Base-by-base conservation (phyloP, 768 basidiomycete species). In the Lanmaoa rubissima region DNA sequence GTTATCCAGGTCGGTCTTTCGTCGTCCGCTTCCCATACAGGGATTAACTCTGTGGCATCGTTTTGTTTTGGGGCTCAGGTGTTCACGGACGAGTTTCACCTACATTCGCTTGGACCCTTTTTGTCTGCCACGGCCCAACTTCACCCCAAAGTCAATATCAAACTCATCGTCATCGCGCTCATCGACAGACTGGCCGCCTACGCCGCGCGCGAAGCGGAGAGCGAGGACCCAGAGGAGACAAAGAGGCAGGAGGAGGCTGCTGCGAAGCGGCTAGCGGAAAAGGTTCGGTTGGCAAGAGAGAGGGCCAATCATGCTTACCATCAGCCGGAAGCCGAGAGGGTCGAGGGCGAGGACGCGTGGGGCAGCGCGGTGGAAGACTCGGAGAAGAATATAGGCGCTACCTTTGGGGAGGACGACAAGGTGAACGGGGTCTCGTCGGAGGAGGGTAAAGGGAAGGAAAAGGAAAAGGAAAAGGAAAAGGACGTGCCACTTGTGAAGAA, bases 71-170 rank as follows among this genome's bases (percentile, higher is more conserved):
- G 24, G n/a, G 16, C 46, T 14, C 62, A 94, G 92, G 96, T 99
- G 17, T 98, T 98, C 73, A 94, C 96, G 12, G 95, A 98, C 73
- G 96, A 98, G 69, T 98, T 98, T 75, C 97, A 99, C 67, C 82
- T 99, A 0, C 91, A 96, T 67, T 87, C 93, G 0, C 86, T 98
- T n/a, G 91, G 91, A 0, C 93, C 93, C 0, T 98, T 99, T 84
- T 84, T 98, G 26, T 90, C 91, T 10, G 94, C 97, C 0, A 97
- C 94, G 0, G 95, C 97, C 0, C 94, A 94, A 62, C 82, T 98
- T 3, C 97, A 99, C 69, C 94, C 95, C 48, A 93, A 96, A 69
- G 97, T 98, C 66, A 97, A 97, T 74, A 98, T 98, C 77, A 98
- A 99, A 75, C 83, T 90, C 60, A 98, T 99, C 62, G 97, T 98